Conservation (phyloP, 1,284 basidiomycete genomes). For the Porodaedalea pini region DNA sequence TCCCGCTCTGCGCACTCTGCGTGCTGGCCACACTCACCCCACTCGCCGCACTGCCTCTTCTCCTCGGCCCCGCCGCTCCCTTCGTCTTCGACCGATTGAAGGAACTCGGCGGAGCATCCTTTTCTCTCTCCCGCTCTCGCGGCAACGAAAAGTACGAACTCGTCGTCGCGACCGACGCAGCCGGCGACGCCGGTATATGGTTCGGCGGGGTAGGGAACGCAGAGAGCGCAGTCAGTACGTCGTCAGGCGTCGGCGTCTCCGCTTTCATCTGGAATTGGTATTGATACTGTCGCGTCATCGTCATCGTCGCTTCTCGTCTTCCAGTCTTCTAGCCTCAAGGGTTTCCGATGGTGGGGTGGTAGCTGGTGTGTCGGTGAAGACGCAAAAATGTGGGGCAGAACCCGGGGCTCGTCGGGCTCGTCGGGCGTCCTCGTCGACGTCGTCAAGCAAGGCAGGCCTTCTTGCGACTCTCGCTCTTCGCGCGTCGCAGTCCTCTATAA, state of each 20-base stretch:
- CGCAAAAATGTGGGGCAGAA: no score
- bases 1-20: constrained; percentile 2
- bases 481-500: neutral
- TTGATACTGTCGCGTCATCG: no score
- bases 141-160: neutral
- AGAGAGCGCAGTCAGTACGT: constrained; percentile 8
- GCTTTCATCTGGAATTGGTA: no score
- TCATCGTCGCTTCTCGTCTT: neutral
- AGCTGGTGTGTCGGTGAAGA: no score
- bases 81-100: neutral
- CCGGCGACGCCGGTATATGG: constrained; percentile 18
- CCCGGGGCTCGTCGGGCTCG: no score
- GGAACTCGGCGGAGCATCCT: constrained; percentile 1
- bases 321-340: neutral
- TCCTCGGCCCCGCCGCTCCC: no score
- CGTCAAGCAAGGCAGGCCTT: neutral
- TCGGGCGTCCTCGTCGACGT: neutral
- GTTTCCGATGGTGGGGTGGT: no score
- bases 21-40: neutral
- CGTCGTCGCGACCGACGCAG: neutral
- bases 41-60: constrained; percentile 4
- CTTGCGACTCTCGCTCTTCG: neutral
- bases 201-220: constrained; percentile 21
- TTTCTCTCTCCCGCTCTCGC: constrained; percentile 1
- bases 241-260: neutral